Percentiles rank a stretch among this genome's conserved stretches.
Evolutionary conservation across 495 filamentous ascomycete species (phyloP).

Genomic region (Diplogelasinospora grovesii): DNA sequence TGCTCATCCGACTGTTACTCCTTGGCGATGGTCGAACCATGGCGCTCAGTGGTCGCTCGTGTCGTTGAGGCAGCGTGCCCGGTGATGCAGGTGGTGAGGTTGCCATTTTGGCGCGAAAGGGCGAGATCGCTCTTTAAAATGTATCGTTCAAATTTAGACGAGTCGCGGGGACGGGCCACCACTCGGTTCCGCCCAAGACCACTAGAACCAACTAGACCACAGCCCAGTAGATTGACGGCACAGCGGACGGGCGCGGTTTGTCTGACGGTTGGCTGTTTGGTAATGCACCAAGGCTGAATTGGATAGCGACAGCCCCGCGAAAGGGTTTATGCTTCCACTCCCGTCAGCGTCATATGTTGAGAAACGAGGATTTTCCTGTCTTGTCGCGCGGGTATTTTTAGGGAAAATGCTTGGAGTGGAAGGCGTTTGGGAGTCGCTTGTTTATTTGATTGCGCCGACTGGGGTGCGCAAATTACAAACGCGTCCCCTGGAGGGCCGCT

Average conservation of each 20-base stretch:
- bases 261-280: slow-evolving; percentile 8
- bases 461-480: slow-evolving; percentile 33
- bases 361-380: slow-evolving; percentile 16
- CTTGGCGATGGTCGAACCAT: slow-evolving; percentile 69
- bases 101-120: slow-evolving; percentile 38
- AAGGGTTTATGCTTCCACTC: slow-evolving; percentile 22
- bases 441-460: slow-evolving; percentile 35
- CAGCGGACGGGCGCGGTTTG: background rate
- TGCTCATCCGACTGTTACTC: slow-evolving; percentile 86
- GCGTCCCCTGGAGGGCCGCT: slow-evolving; percentile 26
- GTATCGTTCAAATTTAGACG: background rate
- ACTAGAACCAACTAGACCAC: background rate
- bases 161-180: slow-evolving; percentile 1
- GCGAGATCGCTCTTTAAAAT: slow-evolving; percentile 20
- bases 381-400: slow-evolving; percentile 23
- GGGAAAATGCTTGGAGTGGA: slow-evolving; percentile 13
- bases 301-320: slow-evolving; percentile 15
- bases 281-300: slow-evolving; percentile 14
- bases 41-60: slow-evolving; percentile 83
- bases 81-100: slow-evolving; percentile 51
- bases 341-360: slow-evolving; percentile 23
- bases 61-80: slow-evolving; percentile 43
- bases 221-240: slow-evolving; percentile 1
- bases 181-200: background rate
- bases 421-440: slow-evolving; percentile 20